Percentiles rank a stretch among this genome's conserved stretches.
Conservation (phyloP, 352 stramenopile genomes). For the Blastocystis sp. region DNA sequence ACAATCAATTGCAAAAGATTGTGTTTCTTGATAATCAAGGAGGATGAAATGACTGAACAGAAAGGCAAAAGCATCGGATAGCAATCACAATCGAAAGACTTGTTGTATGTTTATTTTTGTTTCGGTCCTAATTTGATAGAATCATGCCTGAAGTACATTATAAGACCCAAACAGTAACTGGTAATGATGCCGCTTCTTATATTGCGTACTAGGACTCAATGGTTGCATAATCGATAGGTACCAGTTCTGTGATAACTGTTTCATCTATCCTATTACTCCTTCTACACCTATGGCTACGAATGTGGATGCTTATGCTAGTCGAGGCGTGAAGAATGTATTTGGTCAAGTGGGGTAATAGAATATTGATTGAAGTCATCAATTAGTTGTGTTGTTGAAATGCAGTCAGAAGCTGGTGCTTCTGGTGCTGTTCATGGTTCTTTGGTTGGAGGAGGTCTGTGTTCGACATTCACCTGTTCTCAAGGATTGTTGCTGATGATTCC, state of each 20-base stretch:
- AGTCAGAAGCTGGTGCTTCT: too few relatives aligned
- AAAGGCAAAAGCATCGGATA: background rate
- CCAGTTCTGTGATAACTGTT: slow-evolving; percentile 60
- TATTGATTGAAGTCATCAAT: background rate
- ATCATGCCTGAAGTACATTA: slow-evolving; percentile 41
- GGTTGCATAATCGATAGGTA: background rate
- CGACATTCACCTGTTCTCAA: slow-evolving; percentile 79
- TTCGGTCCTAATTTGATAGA: slow-evolving; percentile 3
- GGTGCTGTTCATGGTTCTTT: slow-evolving; percentile 69
- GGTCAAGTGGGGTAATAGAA: slow-evolving; percentile 69
- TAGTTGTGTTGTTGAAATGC: slow-evolving; percentile 65
- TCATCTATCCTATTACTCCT: slow-evolving; percentile 71
- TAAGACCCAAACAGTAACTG: slow-evolving; percentile 50
- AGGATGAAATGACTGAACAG: background rate
- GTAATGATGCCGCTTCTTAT: slow-evolving; percentile 53
- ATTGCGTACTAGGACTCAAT: background rate
- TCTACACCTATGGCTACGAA: slow-evolving; percentile 69
- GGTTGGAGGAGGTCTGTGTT: slow-evolving; percentile 76
- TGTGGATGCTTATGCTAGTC: slow-evolving; percentile 68
- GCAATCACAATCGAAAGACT: background rate
- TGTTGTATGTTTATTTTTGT: background rate
- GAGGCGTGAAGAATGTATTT: slow-evolving; percentile 69
- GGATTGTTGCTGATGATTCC: slow-evolving; percentile 81
- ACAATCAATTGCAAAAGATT: too few relatives aligned
- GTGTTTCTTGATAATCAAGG: background rate